These are phyloP conservation scores for Cocos nucifera DNA, from an alignment of 176 grass and related monocot species.

Conservation along the genomic window DNA sequence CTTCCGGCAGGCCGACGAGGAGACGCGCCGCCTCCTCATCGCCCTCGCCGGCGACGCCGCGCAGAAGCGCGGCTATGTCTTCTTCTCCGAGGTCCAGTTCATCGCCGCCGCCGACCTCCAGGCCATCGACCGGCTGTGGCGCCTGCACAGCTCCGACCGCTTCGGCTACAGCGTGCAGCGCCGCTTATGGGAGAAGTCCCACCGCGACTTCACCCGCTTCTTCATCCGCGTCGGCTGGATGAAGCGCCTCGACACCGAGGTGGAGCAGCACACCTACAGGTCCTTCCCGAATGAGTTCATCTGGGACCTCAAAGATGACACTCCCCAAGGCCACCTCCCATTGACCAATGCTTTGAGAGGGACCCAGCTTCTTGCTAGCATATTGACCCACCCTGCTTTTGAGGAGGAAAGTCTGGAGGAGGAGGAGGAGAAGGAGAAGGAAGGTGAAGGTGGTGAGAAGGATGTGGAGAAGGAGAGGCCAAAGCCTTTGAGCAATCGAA, in stretches of 20 bases:
- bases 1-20: slow-evolving; percentile 72
- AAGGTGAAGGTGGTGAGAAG: slow-evolving; percentile 11
- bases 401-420: slow-evolving; percentile 7
- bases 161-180: slow-evolving; percentile 89
- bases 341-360: slow-evolving; percentile 92
- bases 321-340: slow-evolving; percentile 81
- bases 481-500: slow-evolving; percentile 17
- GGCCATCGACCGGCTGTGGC: slow-evolving; percentile 74
- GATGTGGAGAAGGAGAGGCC: slow-evolving; percentile 36
- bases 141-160: slow-evolving; percentile 46
- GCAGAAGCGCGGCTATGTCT: slow-evolving; percentile 75
- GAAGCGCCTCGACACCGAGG: slow-evolving; percentile 91
- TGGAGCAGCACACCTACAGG: slow-evolving; percentile 84
- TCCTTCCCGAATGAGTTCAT: slow-evolving; percentile 79
- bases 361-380: slow-evolving; percentile 63
- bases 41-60: slow-evolving; percentile 66
- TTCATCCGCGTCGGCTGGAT: slow-evolving; percentile 90
- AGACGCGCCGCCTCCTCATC: slow-evolving; percentile 73
- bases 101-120: slow-evolving; percentile 43
- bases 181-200: slow-evolving; percentile 67
- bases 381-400: slow-evolving; percentile 72
- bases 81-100: slow-evolving; percentile 96
- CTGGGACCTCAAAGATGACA: slow-evolving; percentile 76
- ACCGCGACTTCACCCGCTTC: slow-evolving; percentile 68
- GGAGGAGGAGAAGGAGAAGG: slow-evolving; percentile 18